Conservation (phyloP, 2,329 filamentous ascomycete genomes). For the Fusarium beomiforme region DNA sequence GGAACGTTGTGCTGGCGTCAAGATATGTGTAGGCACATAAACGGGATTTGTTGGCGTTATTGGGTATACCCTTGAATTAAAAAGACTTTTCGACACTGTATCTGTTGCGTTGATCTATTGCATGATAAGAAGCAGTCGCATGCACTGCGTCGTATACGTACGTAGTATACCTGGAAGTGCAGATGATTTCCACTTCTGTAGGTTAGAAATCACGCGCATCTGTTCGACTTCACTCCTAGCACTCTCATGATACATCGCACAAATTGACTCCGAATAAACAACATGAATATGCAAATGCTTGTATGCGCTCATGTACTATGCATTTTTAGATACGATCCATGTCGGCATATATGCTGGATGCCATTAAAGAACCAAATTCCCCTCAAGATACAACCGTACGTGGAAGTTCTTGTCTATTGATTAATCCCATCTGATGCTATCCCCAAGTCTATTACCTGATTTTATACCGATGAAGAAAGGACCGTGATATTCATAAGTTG, state of each 20-base stretch:
- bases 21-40: background rate
- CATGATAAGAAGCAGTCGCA: background rate
- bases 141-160: background rate
- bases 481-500: conserved; percentile 40
- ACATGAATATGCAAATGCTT: conserved; percentile 14
- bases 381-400: conserved; percentile 23
- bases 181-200: no score
- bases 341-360: conserved; percentile 32
- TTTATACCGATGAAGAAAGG: conserved; percentile 36
- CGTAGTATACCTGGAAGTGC: background rate
- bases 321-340: conserved; percentile 33
- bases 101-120: background rate
- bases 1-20: background rate
- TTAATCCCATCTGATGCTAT: conserved; percentile 24
- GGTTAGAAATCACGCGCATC: background rate
- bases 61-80: conserved; percentile 38
- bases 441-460: conserved; percentile 39
- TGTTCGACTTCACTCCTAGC: no score
- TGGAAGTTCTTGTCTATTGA: conserved; percentile 33
- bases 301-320: conserved; percentile 35
- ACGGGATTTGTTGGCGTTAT: conserved; percentile 40
- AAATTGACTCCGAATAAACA: background rate
- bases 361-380: conserved; percentile 32
- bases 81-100: background rate
- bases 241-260: background rate